Evolutionary conservation across 163 green algal species (phyloP).

Genomic region (Chlorella variabilis): DNA sequence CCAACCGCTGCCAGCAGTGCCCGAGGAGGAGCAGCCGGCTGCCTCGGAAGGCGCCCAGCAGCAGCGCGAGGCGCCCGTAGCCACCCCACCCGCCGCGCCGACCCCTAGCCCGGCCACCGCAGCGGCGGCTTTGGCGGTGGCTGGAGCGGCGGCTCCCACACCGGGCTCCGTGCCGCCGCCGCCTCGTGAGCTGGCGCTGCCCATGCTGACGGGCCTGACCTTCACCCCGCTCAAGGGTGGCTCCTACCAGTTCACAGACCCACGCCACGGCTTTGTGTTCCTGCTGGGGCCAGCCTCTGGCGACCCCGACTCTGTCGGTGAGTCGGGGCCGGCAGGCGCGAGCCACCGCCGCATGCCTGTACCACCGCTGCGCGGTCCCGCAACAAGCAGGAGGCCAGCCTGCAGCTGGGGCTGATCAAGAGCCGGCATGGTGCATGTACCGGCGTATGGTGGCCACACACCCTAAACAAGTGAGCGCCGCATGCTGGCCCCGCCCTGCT

Average conservation of each 20-base stretch:
- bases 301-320: slow-evolving; percentile 19
- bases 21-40: not conserved
- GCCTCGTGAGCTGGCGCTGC: slow-evolving; percentile 27
- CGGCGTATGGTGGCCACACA: not conserved
- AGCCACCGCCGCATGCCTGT: too few species aligned
- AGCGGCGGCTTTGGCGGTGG: not conserved
- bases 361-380: too few species aligned
- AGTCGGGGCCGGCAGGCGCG: too few species aligned
- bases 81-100: too few species aligned
- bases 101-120: too few species aligned
- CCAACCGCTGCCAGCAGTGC: not conserved
- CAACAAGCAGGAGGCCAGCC: too few species aligned
- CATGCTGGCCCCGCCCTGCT: not conserved
- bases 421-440: too few species aligned
- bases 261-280: slow-evolving; percentile 13
- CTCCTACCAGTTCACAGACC: slow-evolving; percentile 32
- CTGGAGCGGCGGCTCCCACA: not conserved
- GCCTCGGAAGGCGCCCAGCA: too few species aligned
- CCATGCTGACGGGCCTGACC: slow-evolving; percentile 15
- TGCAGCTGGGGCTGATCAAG: too few species aligned
- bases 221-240: slow-evolving; percentile 23
- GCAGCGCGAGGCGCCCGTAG: too few species aligned
- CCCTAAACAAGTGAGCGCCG: not conserved
- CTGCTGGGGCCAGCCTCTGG: slow-evolving; percentile 37
- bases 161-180: slow-evolving; percentile 3